phyloP scores from a whole-genome alignment of 1,284 basidiomycete genomes.

The Ganoderma boninense region DNA sequence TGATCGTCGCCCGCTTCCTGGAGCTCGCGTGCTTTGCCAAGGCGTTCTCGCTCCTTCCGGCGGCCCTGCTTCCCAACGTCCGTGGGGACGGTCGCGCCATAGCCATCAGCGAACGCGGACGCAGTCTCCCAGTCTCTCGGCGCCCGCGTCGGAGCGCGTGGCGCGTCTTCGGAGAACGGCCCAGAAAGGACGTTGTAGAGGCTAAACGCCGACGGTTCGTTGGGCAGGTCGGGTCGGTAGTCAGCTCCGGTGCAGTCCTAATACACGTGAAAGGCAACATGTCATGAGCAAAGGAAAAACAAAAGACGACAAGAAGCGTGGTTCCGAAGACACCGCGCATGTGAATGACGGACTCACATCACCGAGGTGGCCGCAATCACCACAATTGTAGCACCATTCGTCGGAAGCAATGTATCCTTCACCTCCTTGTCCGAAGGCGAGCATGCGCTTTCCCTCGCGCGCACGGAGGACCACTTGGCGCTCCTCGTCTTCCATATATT shows the following conservation, averaged over 20 bases:
- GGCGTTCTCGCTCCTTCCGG: slow-evolving; percentile 63
- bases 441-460: slow-evolving; percentile 57
- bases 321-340: background rate
- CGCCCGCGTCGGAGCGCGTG: slow-evolving; percentile 37
- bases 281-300: background rate
- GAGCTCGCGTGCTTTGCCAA: slow-evolving; percentile 59
- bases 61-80: slow-evolving; percentile 72
- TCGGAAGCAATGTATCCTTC: slow-evolving; percentile 78
- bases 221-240: slow-evolving; percentile 56
- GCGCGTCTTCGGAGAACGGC: slow-evolving; percentile 69
- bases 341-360: slow-evolving; percentile 66
- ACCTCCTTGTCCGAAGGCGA: slow-evolving; percentile 73
- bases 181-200: slow-evolving; percentile 72
- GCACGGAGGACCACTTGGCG: slow-evolving; percentile 56
- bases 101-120: slow-evolving; percentile 47
- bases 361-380: slow-evolving; percentile 81
- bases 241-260: slow-evolving; percentile 77
- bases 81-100: slow-evolving; percentile 56
- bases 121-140: slow-evolving; percentile 42
- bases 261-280: slow-evolving; percentile 39
- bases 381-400: slow-evolving; percentile 93
- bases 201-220: slow-evolving; percentile 81
- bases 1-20: slow-evolving; percentile 56
- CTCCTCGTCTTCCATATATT: slow-evolving; percentile 71
- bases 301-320: background rate